Percentiles rank a stretch among this genome's conserved stretches.
phyloP scores from a whole-genome alignment of 2,329 filamentous ascomycete species.

The Aspergillus sp. region DNA sequence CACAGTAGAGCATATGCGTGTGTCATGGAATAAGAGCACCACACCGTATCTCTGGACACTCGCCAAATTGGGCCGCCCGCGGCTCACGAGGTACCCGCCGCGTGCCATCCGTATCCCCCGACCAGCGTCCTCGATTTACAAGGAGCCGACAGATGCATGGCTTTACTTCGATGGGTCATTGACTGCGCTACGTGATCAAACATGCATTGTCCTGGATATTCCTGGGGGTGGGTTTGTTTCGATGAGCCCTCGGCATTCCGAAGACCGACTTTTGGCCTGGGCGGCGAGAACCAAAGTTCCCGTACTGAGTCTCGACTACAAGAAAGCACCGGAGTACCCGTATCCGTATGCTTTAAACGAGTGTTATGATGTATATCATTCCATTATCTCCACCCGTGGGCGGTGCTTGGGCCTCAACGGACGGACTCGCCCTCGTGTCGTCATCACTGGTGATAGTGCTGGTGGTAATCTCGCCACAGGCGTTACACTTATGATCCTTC shows the following conservation, averaged over 20 bases:
- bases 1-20: slow-evolving; percentile 86
- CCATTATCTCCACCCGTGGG: slow-evolving; percentile 70
- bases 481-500: slow-evolving; percentile 84
- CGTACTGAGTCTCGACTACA: slow-evolving; percentile 87
- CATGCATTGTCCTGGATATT: slow-evolving; percentile 80
- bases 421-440: slow-evolving; percentile 63
- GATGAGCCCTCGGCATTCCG: slow-evolving; percentile 92
- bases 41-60: slow-evolving; percentile 80
- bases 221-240: slow-evolving; percentile 95
- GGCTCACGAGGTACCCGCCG: slow-evolving; percentile 78
- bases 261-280: slow-evolving; percentile 93
- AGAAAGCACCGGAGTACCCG: slow-evolving; percentile 79
- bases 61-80: slow-evolving; percentile 72
- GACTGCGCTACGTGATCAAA: slow-evolving; percentile 72
- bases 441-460: slow-evolving; percentile 78
- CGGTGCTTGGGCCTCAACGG: slow-evolving; percentile 75
- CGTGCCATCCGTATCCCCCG: slow-evolving; percentile 81
- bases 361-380: slow-evolving; percentile 82
- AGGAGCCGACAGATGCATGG: slow-evolving; percentile 81
- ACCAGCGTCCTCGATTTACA: slow-evolving; percentile 77
- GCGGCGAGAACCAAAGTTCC: slow-evolving; percentile 86
- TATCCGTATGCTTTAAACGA: slow-evolving; percentile 86
- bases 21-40: slow-evolving; percentile 93
- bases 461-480: slow-evolving; percentile 80
- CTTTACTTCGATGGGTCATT: slow-evolving; percentile 91